Conservation (phyloP, 1,284 basidiomycete species). For the Puccinia triticina region DNA sequence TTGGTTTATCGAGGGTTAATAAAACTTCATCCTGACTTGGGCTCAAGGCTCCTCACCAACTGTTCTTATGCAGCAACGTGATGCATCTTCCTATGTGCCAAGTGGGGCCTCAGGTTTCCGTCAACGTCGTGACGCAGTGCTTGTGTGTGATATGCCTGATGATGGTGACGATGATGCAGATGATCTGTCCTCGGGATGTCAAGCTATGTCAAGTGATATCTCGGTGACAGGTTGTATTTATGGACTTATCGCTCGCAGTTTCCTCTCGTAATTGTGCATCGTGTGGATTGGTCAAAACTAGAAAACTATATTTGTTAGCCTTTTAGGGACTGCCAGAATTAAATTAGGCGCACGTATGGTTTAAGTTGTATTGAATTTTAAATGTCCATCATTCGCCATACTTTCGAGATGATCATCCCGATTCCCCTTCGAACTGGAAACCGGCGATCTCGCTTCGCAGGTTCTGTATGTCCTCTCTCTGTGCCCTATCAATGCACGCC, state of each 20-base stretch:
- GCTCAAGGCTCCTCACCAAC: background rate
- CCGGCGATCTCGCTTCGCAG: constrained; percentile 10
- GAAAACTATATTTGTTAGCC: background rate
- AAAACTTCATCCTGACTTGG: background rate
- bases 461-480: background rate
- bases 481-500: background rate
- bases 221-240: background rate
- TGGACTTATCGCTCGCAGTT: background rate
- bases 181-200: background rate
- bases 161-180: background rate
- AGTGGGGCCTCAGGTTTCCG: background rate
- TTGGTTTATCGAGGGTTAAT: background rate
- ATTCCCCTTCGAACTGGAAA: constrained; percentile 8
- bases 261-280: background rate
- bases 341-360: background rate
- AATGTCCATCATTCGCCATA: background rate
- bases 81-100: background rate
- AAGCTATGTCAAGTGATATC: background rate
- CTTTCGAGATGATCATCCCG: constrained; percentile 14
- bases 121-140: background rate
- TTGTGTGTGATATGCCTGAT: background rate
- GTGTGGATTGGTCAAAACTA: background rate
- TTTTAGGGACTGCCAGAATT: background rate
- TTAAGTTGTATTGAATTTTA: background rate
- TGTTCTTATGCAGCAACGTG: background rate